Conservation (phyloP, 345 rosid genomes). For the Eucalyptus sp. region DNA sequence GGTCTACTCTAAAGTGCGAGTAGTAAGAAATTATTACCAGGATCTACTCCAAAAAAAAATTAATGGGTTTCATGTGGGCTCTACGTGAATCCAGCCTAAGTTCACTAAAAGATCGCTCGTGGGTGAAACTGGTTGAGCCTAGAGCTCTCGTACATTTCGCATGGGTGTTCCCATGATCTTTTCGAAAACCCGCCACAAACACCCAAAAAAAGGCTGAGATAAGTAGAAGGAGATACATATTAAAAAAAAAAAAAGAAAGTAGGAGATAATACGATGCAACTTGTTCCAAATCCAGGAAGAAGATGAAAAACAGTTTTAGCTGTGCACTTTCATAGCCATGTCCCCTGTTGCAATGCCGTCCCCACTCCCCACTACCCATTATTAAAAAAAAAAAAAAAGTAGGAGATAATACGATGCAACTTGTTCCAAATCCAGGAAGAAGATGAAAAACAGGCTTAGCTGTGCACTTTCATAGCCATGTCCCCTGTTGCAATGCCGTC, state of each 20-base stretch:
- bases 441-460: background rate
- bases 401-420: no score
- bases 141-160: background rate
- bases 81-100: background rate
- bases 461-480: background rate
- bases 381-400: no score
- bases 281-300: background rate
- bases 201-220: background rate
- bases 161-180: background rate
- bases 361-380: background rate
- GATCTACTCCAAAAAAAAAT: background rate
- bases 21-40: background rate
- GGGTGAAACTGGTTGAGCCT: background rate
- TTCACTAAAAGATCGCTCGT: background rate
- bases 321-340: background rate
- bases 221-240: background rate
- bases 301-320: background rate
- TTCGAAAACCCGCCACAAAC: background rate
- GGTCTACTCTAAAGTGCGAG: background rate
- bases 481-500: background rate
- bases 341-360: background rate
- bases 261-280: no score
- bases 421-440: background rate
- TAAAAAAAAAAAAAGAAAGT: no score
- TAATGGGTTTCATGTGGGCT: background rate